These are phyloP conservation scores for Phanerochaete carnosa DNA, from an alignment of 768 basidiomycete genomes.

Conservation along the genomic window DNA sequence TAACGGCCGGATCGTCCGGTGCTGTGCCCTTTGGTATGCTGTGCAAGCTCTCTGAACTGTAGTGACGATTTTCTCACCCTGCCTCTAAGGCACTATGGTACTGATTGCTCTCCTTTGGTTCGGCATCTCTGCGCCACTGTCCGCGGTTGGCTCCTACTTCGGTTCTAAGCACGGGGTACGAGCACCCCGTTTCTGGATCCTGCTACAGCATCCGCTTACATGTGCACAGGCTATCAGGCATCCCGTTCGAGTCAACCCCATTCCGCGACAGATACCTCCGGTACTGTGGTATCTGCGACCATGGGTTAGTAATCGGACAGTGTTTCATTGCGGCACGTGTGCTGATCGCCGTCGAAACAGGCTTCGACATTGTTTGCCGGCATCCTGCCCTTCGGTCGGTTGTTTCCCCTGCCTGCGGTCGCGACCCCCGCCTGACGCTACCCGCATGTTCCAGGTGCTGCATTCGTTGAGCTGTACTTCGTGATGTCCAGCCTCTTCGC, in stretches of 20 bases:
- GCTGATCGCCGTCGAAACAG: conserved; percentile 26
- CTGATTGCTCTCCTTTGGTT: conserved; percentile 88
- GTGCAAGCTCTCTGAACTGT: not conserved
- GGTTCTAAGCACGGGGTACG: conserved; percentile 85
- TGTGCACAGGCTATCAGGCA: conserved; percentile 58
- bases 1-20: conserved; percentile 83
- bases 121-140: conserved; percentile 89
- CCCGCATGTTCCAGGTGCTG: conserved; percentile 57
- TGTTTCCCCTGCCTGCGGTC: not conserved
- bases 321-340: not conserved
- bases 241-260: conserved; percentile 87
- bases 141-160: conserved; percentile 80
- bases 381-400: conserved; percentile 83
- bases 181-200: not conserved
- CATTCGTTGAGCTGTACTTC: conserved; percentile 94
- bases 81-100: conserved; percentile 67
- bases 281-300: conserved; percentile 79
- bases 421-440: not conserved
- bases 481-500: conserved; percentile 90
- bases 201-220: not conserved
- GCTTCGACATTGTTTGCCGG: conserved; percentile 80
- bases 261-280: conserved; percentile 95
- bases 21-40: conserved; percentile 88
- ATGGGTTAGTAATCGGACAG: conserved; percentile 48
- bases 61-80: not conserved